phyloP scores from a whole-genome alignment of 2,329 filamentous ascomycete species.

The Dactylellina cionopaga region DNA sequence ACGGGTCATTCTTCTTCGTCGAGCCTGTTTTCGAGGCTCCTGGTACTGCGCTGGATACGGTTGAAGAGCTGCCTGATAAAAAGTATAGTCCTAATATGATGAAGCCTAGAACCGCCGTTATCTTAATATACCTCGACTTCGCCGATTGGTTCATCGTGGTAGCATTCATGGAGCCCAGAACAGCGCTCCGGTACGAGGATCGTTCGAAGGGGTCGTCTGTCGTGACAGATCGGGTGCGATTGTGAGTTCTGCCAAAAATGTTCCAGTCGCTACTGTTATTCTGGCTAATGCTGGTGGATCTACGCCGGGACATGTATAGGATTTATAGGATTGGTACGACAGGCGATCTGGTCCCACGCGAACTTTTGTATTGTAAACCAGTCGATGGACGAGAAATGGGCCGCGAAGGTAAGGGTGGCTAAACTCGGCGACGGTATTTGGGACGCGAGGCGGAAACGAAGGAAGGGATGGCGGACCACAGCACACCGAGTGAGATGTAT shows the following conservation, averaged over 20 bases:
- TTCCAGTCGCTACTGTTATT: conserved; percentile 46
- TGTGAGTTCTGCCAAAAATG: conserved; percentile 47
- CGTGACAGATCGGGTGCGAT: conserved; percentile 40
- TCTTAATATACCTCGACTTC: conserved; percentile 56
- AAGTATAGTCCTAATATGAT: conserved; percentile 56
- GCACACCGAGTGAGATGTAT: conserved; percentile 36
- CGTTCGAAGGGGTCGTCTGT: conserved; percentile 53
- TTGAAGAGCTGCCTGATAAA: conserved; percentile 28
- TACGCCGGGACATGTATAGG: conserved; percentile 46
- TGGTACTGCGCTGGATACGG: conserved; percentile 13
- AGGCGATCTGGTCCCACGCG: conserved; percentile 2
- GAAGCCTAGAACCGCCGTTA: conserved; percentile 55
- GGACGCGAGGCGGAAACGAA: conserved; percentile 23
- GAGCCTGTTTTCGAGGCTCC: conserved; percentile 14
- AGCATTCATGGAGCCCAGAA: conserved; percentile 38
- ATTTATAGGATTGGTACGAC: neutral
- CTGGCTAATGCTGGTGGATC: conserved; percentile 50
- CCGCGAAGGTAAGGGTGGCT: conserved; percentile 2
- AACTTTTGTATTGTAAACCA: neutral
- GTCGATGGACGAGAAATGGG: too few species aligned
- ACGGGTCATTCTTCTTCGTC: conserved; percentile 20
- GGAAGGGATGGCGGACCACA: conserved; percentile 36
- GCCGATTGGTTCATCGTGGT: conserved; percentile 48
- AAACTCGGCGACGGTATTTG: conserved; percentile 38
- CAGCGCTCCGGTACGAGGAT: conserved; percentile 39